These are phyloP conservation scores for Malbranchea cinnamomea DNA, from an alignment of 2,329 filamentous ascomycete genomes.

Conservation along the genomic window DNA sequence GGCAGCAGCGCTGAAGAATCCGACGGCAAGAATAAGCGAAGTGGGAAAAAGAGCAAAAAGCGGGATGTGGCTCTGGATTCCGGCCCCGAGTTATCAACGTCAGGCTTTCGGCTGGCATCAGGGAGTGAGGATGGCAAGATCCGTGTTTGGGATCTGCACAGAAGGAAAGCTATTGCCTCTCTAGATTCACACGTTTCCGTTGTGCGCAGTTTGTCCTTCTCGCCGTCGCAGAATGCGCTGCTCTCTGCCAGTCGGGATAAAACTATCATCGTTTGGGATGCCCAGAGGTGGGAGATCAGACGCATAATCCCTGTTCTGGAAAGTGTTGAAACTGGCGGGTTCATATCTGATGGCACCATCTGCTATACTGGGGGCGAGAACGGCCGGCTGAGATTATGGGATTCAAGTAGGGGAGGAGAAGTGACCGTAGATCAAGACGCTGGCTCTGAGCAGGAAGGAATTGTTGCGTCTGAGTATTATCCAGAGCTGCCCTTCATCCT, in stretches of 20 bases:
- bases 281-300: conserved; percentile 65
- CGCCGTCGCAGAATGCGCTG: conserved; percentile 54
- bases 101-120: conserved; percentile 66
- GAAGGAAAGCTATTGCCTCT: conserved; percentile 58
- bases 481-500: conserved; percentile 54
- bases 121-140: conserved; percentile 91
- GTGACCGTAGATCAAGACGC: conserved; percentile 58
- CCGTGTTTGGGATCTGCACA: conserved; percentile 80
- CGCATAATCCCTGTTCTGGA: conserved; percentile 75
- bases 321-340: conserved; percentile 69
- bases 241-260: conserved; percentile 84
- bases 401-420: conserved; percentile 60
- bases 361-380: conserved; percentile 77
- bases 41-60: conserved; percentile 32
- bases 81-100: conserved; percentile 29
- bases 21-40: conserved; percentile 1
- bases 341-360: conserved; percentile 53
- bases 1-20: neutral
- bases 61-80: conserved; percentile 16
- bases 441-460: conserved; percentile 46
- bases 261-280: conserved; percentile 85
- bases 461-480: conserved; percentile 57
- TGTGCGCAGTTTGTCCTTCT: conserved; percentile 77
- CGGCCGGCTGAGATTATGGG: conserved; percentile 72
- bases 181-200: conserved; percentile 91